phyloP scores from a whole-genome alignment of 78 protist species.

The Monocercomonoides exilis region DNA sequence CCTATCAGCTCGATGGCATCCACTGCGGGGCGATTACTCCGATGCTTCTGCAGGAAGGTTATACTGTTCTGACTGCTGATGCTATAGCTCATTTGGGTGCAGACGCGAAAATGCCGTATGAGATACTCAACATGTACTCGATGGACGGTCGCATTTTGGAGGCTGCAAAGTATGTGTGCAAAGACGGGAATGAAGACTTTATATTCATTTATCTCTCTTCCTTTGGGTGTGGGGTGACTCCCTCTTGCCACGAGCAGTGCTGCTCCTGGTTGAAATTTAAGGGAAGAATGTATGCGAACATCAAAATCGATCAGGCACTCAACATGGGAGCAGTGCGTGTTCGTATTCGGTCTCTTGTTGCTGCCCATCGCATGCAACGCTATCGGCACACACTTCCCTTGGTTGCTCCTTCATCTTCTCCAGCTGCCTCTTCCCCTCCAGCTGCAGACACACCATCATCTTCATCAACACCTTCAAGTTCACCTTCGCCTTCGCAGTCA shows the following conservation, averaged over 20 bases:
- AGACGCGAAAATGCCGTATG: background rate
- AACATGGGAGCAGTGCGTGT: constrained; percentile 19
- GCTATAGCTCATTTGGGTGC: background rate
- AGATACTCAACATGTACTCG: background rate
- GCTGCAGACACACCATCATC: background rate
- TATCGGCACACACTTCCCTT: too few species aligned
- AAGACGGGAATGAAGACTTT: background rate
- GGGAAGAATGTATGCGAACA: background rate
- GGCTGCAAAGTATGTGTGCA: background rate
- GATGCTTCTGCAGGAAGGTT: background rate
- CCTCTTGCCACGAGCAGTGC: background rate
- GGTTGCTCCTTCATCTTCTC: background rate
- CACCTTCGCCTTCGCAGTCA: background rate
- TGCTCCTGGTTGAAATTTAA: background rate
- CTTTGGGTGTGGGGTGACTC: background rate
- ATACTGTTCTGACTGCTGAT: background rate
- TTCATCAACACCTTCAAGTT: background rate
- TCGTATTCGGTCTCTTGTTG: constrained; percentile 13
- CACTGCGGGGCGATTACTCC: background rate
- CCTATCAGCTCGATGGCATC: constrained; percentile 16
- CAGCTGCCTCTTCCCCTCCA: background rate
- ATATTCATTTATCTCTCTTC: background rate
- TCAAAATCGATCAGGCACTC: constrained; percentile 16
- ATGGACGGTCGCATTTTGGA: background rate
- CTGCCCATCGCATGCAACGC: background rate